phyloP scores from a whole-genome alignment of 306 rosid species.

The Pachyrhizus erosus region DNA sequence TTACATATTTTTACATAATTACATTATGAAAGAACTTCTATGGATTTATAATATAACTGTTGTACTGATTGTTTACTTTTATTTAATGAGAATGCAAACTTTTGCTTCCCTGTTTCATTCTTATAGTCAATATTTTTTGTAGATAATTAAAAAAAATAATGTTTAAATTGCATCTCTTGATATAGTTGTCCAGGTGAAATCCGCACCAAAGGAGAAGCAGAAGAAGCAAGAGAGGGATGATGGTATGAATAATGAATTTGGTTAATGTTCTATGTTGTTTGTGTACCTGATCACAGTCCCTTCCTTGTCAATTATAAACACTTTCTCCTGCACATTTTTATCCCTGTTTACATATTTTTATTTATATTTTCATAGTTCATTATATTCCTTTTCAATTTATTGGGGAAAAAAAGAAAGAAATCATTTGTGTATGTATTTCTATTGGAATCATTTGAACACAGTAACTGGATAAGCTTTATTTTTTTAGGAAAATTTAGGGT shows the following conservation, averaged over 20 bases:
- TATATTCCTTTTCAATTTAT: slow-evolving; percentile 7
- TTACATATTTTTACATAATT: slow-evolving; percentile 1
- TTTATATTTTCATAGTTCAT: slow-evolving; percentile 8
- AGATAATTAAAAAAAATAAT: background rate
- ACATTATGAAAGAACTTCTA: slow-evolving; percentile 2
- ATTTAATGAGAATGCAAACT: slow-evolving; percentile 27
- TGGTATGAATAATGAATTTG: slow-evolving; percentile 50
- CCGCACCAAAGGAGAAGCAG: slow-evolving; percentile 62
- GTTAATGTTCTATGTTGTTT: slow-evolving; percentile 16
- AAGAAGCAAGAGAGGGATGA: slow-evolving; percentile 63
- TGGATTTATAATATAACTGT: slow-evolving; percentile 19
- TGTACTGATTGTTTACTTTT: slow-evolving; percentile 27
- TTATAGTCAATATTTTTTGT: slow-evolving; percentile 33
- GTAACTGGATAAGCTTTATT: slow-evolving; percentile 15
- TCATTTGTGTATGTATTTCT: background rate
- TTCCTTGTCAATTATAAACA: slow-evolving; percentile 19
- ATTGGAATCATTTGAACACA: background rate
- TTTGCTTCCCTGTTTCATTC: slow-evolving; percentile 31
- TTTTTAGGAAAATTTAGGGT: slow-evolving; percentile 6
- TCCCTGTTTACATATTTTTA: slow-evolving; percentile 4
- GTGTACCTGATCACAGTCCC: slow-evolving; percentile 21
- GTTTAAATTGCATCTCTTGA: slow-evolving; percentile 48
- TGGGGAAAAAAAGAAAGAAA: background rate
- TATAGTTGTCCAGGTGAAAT: slow-evolving; percentile 62
- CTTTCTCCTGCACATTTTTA: slow-evolving; percentile 8